Conservation (phyloP, 1,284 basidiomycete genomes). For the Ustilago xerochloae region DNA sequence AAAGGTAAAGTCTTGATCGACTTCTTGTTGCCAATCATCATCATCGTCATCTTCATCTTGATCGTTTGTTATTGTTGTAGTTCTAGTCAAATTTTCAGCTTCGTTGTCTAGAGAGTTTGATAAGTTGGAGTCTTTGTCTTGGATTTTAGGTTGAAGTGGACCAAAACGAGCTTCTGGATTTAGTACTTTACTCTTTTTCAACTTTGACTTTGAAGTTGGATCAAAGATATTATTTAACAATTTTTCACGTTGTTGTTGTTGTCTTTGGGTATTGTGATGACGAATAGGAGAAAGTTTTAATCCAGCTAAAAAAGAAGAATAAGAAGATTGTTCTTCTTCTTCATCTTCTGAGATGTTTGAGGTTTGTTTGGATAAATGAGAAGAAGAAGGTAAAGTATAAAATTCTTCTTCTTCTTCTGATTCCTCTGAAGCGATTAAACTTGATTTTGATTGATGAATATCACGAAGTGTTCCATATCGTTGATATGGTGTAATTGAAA, state of each 20-base stretch:
- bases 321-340: not conserved
- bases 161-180: conserved; percentile 32
- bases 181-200: not conserved
- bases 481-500: conserved; percentile 46
- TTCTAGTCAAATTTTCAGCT: not conserved
- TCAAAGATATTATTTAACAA: conserved; percentile 25
- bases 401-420: conserved; percentile 27
- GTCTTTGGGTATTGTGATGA: conserved; percentile 3
- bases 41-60: conserved; percentile 17
- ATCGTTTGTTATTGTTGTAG: not conserved
- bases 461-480: conserved; percentile 26
- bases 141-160: conserved; percentile 6
- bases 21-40: conserved; percentile 42
- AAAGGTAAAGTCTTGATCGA: conserved; percentile 44
- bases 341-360: conserved; percentile 1
- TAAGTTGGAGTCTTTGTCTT: not conserved
- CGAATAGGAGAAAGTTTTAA: conserved; percentile 31
- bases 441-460: not conserved
- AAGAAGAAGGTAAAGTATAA: not conserved
- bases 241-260: not conserved
- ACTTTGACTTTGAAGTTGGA: conserved; percentile 2
- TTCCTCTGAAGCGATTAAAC: too few relatives aligned
- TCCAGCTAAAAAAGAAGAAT: conserved; percentile 12
- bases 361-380: not conserved
- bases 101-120: conserved; percentile 1